Conservation (phyloP, 441 rosid genomes). For the Melastoma candidum region DNA sequence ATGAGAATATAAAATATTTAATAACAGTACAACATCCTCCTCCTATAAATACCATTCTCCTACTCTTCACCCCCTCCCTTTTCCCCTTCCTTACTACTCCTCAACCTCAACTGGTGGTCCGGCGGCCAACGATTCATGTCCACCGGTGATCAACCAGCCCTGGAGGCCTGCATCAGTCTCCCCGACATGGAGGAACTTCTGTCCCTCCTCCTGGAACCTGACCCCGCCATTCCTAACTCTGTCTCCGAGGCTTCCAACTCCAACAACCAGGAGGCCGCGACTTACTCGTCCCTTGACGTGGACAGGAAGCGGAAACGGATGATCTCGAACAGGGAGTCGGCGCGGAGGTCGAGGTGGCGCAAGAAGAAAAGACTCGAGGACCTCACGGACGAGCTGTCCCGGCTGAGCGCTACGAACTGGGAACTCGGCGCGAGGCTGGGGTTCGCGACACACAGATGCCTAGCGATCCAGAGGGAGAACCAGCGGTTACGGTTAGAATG, state of each 20-base stretch:
- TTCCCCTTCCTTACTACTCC: slow-evolving; percentile 28
- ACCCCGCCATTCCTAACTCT: slow-evolving; percentile 5
- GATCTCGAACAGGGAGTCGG: slow-evolving; percentile 6
- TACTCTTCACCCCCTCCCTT: slow-evolving; percentile 34
- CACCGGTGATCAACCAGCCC: slow-evolving; percentile 1
- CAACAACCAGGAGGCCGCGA: not conserved
- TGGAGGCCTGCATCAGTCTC: slow-evolving; percentile 1
- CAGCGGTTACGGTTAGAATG: slow-evolving; percentile 4
- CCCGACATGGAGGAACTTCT: not conserved
- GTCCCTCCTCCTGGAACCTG: not conserved
- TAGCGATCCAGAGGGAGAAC: not conserved
- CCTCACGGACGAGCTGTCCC: not conserved
- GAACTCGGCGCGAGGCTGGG: slow-evolving; percentile 1
- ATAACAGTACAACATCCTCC: not conserved
- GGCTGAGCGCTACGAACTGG: slow-evolving; percentile 1
- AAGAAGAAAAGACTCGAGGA: slow-evolving; percentile 7
- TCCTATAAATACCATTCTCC: slow-evolving; percentile 40
- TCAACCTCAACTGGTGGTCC: not conserved
- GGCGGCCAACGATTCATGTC: not conserved
- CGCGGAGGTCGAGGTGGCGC: slow-evolving; percentile 6
- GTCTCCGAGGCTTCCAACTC: slow-evolving; percentile 4
- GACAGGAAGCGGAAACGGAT: slow-evolving; percentile 6
- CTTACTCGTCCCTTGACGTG: not conserved
- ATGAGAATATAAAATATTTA: no score
- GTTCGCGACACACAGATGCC: not conserved